Evolutionary conservation across 2,329 filamentous ascomycete species (phyloP).

Genomic region (Colletotrichum costaricense): DNA sequence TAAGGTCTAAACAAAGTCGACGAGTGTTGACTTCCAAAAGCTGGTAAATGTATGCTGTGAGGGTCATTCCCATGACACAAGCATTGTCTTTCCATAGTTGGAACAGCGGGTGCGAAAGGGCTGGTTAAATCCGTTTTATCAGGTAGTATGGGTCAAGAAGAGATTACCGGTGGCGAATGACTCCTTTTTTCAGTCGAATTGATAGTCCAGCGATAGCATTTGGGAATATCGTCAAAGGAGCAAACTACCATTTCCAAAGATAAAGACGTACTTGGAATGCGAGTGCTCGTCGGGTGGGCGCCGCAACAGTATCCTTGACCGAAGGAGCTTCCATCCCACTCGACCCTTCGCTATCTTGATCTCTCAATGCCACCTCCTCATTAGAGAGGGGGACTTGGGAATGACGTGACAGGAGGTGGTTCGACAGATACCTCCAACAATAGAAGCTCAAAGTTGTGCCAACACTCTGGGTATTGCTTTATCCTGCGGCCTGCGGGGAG

Average conservation of each 20-base stretch:
- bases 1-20: neutral
- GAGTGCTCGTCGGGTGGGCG: neutral
- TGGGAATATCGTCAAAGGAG: neutral
- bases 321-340: neutral
- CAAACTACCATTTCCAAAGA: too few species aligned
- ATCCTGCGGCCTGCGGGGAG: neutral
- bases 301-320: neutral
- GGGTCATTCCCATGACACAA: neutral
- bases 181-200: neutral
- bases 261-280: neutral
- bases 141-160: neutral
- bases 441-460: neutral
- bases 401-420: neutral
- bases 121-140: neutral
- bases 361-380: neutral
- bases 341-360: neutral
- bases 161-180: neutral
- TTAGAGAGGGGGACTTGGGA: neutral
- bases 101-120: neutral
- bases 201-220: neutral
- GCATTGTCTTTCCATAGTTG: neutral
- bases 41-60: neutral
- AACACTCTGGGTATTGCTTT: neutral
- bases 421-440: neutral
- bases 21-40: neutral